Conservation (phyloP, 2,329 filamentous ascomycete genomes). For the Stagonosporopsis tanaceti region DNA sequence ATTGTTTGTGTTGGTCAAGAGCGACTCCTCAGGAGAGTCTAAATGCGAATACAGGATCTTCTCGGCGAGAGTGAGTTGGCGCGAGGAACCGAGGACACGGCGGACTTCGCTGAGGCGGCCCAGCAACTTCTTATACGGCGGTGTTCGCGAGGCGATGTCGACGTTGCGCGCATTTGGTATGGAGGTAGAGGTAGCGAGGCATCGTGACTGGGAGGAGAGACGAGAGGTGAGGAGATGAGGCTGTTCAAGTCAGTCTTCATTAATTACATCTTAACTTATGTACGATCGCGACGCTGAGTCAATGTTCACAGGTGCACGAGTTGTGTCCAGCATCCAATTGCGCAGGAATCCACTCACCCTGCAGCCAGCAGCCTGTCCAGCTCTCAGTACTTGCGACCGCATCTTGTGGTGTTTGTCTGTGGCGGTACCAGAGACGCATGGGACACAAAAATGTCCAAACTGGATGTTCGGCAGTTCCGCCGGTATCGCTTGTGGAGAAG, state of each 20-base stretch:
- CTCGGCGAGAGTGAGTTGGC: slow-evolving; percentile 84
- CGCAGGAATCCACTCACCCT: slow-evolving; percentile 36
- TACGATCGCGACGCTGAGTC: not conserved
- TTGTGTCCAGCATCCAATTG: slow-evolving; percentile 4
- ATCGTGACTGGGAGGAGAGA: slow-evolving; percentile 29
- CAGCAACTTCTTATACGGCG: slow-evolving; percentile 84
- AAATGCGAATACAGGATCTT: slow-evolving; percentile 99
- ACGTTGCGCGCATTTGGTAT: slow-evolving; percentile 36
- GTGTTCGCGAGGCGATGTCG: slow-evolving; percentile 65
- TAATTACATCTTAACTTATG: not conserved
- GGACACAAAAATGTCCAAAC: slow-evolving; percentile 37
- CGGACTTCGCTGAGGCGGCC: slow-evolving; percentile 78
- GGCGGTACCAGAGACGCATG: slow-evolving; percentile 26
- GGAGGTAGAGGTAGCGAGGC: slow-evolving; percentile 45
- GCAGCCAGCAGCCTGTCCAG: slow-evolving; percentile 41
- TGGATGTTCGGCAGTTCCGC: slow-evolving; percentile 7
- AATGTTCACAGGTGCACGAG: too few relatives aligned
- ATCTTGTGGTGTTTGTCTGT: slow-evolving; percentile 37
- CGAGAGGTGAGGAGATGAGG: slow-evolving; percentile 33
- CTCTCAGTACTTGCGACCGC: slow-evolving; percentile 46
- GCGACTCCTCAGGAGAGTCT: slow-evolving; percentile 85
- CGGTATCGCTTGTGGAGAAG: slow-evolving; percentile 28
- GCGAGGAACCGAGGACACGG: slow-evolving; percentile 70
- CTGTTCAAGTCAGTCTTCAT: slow-evolving; percentile 29
- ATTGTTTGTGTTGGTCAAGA: slow-evolving; percentile 83